phyloP scores from a whole-genome alignment of 257 asterid species.

The Nyctanthes arbortristis region DNA sequence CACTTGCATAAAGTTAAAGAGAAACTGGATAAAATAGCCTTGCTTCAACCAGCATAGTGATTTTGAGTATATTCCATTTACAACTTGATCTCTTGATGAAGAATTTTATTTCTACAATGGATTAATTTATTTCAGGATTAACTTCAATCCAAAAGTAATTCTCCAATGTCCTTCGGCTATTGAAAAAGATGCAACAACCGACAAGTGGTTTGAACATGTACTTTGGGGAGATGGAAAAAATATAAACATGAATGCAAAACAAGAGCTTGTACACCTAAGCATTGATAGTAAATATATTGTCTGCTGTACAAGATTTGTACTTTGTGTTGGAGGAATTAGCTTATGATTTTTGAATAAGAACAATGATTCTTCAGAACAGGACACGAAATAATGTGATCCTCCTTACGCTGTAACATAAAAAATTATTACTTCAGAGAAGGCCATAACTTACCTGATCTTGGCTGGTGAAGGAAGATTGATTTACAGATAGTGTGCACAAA shows the following conservation, averaged over 20 bases:
- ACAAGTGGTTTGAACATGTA: not conserved
- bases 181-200: not conserved
- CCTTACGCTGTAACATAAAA: too few relatives aligned
- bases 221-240: too few relatives aligned
- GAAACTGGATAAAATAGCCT: not conserved
- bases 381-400: not conserved
- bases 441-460: not conserved
- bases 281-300: not conserved
- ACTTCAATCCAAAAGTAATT: not conserved
- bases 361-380: not conserved
- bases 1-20: not conserved
- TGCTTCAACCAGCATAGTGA: not conserved
- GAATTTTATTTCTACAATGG: not conserved
- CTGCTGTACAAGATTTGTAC: not conserved
- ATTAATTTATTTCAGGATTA: constrained; percentile 6
- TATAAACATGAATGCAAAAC: not conserved
- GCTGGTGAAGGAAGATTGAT: not conserved
- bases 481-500: not conserved
- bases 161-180: not conserved
- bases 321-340: too few relatives aligned
- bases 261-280: not conserved
- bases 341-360: too few relatives aligned
- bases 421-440: not conserved
- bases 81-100: not conserved
- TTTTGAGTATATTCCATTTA: not conserved